Percentiles rank a stretch among this genome's conserved stretches.
phyloP scores from a whole-genome alignment of 1,284 basidiomycete genomes.

The Pterulicium gracile region DNA sequence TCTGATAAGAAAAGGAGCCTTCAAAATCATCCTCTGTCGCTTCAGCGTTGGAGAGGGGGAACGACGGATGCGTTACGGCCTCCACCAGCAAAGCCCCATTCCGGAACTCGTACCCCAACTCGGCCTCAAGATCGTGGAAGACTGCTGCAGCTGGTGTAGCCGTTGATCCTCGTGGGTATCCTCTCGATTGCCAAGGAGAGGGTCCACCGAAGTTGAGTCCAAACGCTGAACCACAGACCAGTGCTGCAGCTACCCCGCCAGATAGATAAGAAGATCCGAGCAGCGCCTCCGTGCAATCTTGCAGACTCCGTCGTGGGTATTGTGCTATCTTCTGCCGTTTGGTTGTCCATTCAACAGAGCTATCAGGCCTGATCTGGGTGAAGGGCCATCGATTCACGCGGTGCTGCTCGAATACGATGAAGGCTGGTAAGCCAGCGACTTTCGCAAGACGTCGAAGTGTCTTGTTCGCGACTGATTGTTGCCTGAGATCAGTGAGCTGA shows the following conservation, averaged over 20 bases:
- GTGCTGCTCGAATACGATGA: constrained; percentile 48
- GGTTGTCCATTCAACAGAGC: constrained; percentile 14
- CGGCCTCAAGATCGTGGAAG: constrained; percentile 47
- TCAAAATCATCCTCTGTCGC: not conserved
- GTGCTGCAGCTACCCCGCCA: constrained; percentile 58
- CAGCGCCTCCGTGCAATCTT: constrained; percentile 79
- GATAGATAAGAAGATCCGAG: constrained; percentile 64
- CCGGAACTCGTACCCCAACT: constrained; percentile 62
- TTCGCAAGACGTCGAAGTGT: constrained; percentile 58
- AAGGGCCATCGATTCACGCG: constrained; percentile 50
- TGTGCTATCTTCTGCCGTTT: constrained; percentile 21
- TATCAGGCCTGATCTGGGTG: not conserved
- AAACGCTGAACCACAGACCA: constrained; percentile 52
- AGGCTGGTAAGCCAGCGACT: constrained; percentile 49
- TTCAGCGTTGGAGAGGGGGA: constrained; percentile 32
- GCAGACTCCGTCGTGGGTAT: constrained; percentile 59
- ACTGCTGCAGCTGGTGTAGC: constrained; percentile 29
- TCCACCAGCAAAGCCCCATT: constrained; percentile 54
- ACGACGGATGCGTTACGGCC: constrained; percentile 76
- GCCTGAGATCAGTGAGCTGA: constrained; percentile 55
- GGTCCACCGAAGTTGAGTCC: constrained; percentile 63
- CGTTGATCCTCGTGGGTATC: constrained; percentile 12
- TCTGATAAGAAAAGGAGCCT: constrained; percentile 57
- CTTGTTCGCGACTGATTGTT: constrained; percentile 55
- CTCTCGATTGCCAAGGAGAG: constrained; percentile 45